phyloP scores from a whole-genome alignment of 345 rosid species.

The Gossypium longicalyx region DNA sequence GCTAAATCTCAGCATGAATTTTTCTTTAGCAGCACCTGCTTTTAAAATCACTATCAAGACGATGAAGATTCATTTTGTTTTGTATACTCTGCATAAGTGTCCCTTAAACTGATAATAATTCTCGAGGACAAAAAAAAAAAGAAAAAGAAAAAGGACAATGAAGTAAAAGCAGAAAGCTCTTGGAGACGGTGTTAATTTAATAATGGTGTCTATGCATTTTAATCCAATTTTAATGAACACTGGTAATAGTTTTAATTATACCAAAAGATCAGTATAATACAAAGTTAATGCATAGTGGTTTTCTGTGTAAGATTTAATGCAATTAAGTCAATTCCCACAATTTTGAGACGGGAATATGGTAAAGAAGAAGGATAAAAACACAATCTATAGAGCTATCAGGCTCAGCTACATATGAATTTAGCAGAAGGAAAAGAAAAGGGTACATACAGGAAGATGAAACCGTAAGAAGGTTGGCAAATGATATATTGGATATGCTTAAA shows the following conservation, averaged over 20 bases:
- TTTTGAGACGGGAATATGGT: conserved; percentile 3
- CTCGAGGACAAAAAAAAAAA: not conserved
- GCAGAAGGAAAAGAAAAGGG: conserved; percentile 3
- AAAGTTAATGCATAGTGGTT: too few relatives aligned
- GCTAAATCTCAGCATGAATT: conserved; percentile 13
- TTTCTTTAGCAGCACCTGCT: not conserved
- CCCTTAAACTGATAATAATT: conserved; percentile 23
- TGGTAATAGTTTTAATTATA: too few relatives aligned
- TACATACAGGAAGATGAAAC: conserved; percentile 27
- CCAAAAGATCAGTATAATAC: too few relatives aligned
- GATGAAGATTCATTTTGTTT: not conserved
- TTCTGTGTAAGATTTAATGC: too few relatives aligned
- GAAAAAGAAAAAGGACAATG: not conserved
- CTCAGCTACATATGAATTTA: not conserved
- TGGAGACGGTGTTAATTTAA: conserved; percentile 5
- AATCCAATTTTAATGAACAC: too few relatives aligned
- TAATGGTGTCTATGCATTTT: conserved; percentile 1
- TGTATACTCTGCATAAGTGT: not conserved
- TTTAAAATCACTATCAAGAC: conserved; percentile 8
- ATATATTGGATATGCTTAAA: conserved; percentile 27
- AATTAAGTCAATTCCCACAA: not conserved
- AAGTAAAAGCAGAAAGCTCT: not conserved
- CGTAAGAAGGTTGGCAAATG: conserved; percentile 15
- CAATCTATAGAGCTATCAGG: conserved; percentile 16
- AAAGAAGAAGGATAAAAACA: conserved; percentile 12